Conservation (phyloP, 192 early-diverging fungal species). For the Backusella westeae region DNA sequence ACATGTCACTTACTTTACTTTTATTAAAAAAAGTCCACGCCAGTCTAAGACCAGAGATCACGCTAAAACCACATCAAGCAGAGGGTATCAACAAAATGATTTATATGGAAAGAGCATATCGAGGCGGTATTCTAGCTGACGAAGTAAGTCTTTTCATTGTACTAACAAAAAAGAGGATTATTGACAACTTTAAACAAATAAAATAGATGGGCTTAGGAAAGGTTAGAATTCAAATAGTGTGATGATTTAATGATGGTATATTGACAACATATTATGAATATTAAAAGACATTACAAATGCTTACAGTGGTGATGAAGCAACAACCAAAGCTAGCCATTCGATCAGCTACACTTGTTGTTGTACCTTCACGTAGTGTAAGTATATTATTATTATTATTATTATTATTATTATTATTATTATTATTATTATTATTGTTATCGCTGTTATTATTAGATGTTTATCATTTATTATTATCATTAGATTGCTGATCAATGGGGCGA, state of each 20-base stretch:
- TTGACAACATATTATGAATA: not conserved
- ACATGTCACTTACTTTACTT: not conserved
- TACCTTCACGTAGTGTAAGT: constrained; percentile 25
- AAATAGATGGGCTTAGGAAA: constrained; percentile 29
- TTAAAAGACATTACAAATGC: constrained; percentile 19
- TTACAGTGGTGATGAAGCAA: constrained; percentile 14
- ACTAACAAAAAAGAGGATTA: not conserved
- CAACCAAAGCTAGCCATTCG: constrained; percentile 16
- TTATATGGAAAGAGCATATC: constrained; percentile 15
- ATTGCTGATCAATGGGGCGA: constrained; percentile 28
- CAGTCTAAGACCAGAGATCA: constrained; percentile 8
- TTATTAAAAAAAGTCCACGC: constrained; percentile 17
- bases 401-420: not conserved
- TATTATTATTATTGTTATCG: not conserved
- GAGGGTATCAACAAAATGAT: constrained; percentile 22
- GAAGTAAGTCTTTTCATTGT: constrained; percentile 6
- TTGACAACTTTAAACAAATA: not conserved
- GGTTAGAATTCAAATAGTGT: constrained; percentile 6
- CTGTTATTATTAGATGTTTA: not conserved
- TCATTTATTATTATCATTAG: not conserved
- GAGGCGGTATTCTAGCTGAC: constrained; percentile 28
- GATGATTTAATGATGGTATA: not conserved
- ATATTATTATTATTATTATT: not conserved
- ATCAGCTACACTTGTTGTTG: constrained; percentile 18
- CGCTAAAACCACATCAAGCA: constrained; percentile 13